These are phyloP conservation scores for Stevia rebaudiana DNA, from an alignment of 140 eudicot genomes.

Conservation along the genomic window DNA sequence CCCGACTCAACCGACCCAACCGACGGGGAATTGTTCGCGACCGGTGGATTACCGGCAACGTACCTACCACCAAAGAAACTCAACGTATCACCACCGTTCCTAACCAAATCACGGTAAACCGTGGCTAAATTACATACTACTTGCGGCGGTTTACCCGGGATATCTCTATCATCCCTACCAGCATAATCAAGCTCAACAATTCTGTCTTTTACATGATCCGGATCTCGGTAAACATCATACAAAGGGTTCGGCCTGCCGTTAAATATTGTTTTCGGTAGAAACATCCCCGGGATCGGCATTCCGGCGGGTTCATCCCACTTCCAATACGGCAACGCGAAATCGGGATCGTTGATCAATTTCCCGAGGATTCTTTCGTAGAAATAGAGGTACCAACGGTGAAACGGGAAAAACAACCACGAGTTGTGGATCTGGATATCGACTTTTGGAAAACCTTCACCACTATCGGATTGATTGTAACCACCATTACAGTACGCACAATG, in stretches of 20 bases:
- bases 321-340: slow-evolving; percentile 35
- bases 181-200: slow-evolving; percentile 24
- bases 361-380: slow-evolving; percentile 36
- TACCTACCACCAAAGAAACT: slow-evolving; percentile 42
- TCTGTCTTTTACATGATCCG: slow-evolving; percentile 5
- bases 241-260: background rate
- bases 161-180: slow-evolving; percentile 14
- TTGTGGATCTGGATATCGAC: slow-evolving; percentile 26
- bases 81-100: slow-evolving; percentile 7
- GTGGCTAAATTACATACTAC: slow-evolving; percentile 29
- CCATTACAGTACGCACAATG: slow-evolving; percentile 67
- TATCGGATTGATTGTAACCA: slow-evolving; percentile 32
- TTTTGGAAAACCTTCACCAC: slow-evolving; percentile 19
- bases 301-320: slow-evolving; percentile 35
- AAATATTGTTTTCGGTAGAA: background rate
- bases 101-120: slow-evolving; percentile 38
- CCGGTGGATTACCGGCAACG: slow-evolving; percentile 22
- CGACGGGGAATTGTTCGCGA: background rate
- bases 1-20: slow-evolving; percentile 32
- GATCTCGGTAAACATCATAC: slow-evolving; percentile 20
- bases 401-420: slow-evolving; percentile 39
- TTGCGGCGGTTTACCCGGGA: background rate
- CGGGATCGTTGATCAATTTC: slow-evolving; percentile 22
- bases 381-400: slow-evolving; percentile 37
- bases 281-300: slow-evolving; percentile 23